These are phyloP conservation scores for Termitomyces sp. DNA, from an alignment of 768 basidiomycete genomes.

Conservation along the genomic window DNA sequence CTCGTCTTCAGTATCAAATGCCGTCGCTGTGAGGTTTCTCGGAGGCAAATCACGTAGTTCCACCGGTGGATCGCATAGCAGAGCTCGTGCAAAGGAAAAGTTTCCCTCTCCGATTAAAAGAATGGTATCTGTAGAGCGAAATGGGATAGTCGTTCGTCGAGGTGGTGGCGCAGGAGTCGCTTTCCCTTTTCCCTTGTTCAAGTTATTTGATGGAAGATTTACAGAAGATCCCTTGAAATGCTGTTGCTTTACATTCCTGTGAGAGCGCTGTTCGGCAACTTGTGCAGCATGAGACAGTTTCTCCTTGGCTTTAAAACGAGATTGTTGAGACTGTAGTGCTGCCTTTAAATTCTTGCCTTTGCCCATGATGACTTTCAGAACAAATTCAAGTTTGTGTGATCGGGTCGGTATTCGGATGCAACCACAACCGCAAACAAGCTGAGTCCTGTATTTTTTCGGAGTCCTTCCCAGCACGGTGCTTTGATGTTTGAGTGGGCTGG, in stretches of 20 bases:
- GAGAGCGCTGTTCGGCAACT: conserved; percentile 41
- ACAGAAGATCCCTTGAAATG: conserved; percentile 9
- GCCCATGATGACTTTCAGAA: conserved; percentile 25
- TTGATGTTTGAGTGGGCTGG: too few species aligned
- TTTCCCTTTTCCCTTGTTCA: conserved; percentile 32
- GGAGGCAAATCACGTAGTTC: conserved; percentile 49
- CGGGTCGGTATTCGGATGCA: conserved; percentile 1
- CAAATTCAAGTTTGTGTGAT: neutral
- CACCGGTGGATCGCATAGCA: conserved; percentile 46
- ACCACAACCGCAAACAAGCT: too few species aligned
- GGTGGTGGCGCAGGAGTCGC: conserved; percentile 22
- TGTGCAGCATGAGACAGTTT: conserved; percentile 47
- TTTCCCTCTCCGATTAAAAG: conserved; percentile 91
- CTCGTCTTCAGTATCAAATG: conserved; percentile 73
- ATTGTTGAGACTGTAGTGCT: conserved; percentile 65
- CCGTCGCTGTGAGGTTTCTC: conserved; percentile 74
- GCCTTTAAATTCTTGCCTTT: conserved; percentile 59
- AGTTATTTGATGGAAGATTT: neutral
- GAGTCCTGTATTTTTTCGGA: neutral
- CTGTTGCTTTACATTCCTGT: conserved; percentile 21
- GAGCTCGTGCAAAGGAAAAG: conserved; percentile 84
- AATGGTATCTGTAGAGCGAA: conserved; percentile 57
- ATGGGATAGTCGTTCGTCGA: conserved; percentile 54
- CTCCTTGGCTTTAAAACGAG: conserved; percentile 56
- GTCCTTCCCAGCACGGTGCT: too few species aligned